Evolutionary conservation across 1,284 basidiomycete genomes (phyloP).

Genomic region (Malassezia globosa): DNA sequence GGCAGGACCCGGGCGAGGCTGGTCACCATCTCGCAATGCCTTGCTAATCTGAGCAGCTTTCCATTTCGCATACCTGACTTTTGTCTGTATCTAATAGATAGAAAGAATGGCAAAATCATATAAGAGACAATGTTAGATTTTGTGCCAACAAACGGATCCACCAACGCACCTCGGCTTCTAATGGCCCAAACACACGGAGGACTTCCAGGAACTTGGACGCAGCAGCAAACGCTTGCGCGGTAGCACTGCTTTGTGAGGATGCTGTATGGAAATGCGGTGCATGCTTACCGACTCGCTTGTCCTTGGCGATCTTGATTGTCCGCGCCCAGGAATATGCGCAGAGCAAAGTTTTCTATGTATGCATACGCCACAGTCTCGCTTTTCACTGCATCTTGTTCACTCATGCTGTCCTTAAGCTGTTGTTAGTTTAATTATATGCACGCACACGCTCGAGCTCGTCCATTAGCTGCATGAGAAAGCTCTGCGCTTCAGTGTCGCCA

Average conservation of each 20-base stretch:
- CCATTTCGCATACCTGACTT: constrained; percentile 81
- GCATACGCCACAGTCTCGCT: constrained; percentile 70
- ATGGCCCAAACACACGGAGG: constrained; percentile 59
- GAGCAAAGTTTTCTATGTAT: constrained; percentile 85
- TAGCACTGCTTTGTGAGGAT: constrained; percentile 60
- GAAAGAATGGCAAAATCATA: no score
- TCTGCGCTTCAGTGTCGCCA: constrained; percentile 56
- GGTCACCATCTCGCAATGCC: constrained; percentile 63
- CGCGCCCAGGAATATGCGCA: constrained; percentile 74
- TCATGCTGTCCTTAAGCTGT: constrained; percentile 63
- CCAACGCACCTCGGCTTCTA: constrained; percentile 41
- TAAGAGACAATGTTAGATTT: no score
- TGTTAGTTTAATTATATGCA: neutral
- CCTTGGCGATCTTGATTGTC: constrained; percentile 79
- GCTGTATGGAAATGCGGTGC: constrained; percentile 1
- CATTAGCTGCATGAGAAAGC: constrained; percentile 64
- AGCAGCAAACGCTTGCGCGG: constrained; percentile 76
- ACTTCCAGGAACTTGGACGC: constrained; percentile 77
- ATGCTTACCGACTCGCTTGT: constrained; percentile 58
- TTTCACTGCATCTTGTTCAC: constrained; percentile 67
- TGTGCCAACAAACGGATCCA: no score
- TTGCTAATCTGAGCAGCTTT: constrained; percentile 79
- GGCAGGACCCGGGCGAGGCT: constrained; percentile 25
- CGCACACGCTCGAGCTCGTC: constrained; percentile 61
- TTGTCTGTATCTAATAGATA: constrained; percentile 57